Evolutionary conservation across 345 rosid species (phyloP).

Genomic region (Moringa oleifera): DNA sequence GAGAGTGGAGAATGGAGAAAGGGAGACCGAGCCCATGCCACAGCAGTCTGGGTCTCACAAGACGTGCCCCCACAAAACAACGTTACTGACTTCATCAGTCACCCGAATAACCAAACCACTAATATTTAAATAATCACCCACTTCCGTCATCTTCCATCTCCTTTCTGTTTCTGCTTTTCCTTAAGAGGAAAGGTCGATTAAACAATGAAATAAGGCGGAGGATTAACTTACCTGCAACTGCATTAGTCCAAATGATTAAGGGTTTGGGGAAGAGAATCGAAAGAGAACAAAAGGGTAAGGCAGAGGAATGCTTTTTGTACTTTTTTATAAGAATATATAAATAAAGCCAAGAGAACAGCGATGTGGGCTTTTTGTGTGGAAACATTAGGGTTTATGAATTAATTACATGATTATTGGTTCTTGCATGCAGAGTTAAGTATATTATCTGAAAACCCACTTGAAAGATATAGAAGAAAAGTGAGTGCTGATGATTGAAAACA

Average conservation of each 20-base stretch:
- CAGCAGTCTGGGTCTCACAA: not conserved
- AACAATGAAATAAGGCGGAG: too few species aligned
- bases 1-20: too few species aligned
- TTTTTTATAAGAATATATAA: constrained; percentile 13
- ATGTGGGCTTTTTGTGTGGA: constrained; percentile 1
- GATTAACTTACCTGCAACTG: too few species aligned
- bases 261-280: too few species aligned
- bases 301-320: constrained; percentile 11
- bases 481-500: constrained; percentile 22
- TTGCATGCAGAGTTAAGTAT: constrained; percentile 1
- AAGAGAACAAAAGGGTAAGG: not conserved
- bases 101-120: not conserved
- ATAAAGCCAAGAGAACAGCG: not conserved
- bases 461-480: constrained; percentile 2
- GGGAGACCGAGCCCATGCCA: constrained; percentile 10
- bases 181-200: too few species aligned
- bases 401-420: not conserved
- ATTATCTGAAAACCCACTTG: constrained; percentile 3
- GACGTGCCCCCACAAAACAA: constrained; percentile 15
- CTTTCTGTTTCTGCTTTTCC: too few species aligned
- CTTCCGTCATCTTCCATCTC: too few species aligned
- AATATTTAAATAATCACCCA: not conserved
- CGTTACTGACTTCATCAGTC: not conserved
- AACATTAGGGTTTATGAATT: constrained; percentile 3
- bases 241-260: too few species aligned